Percentiles rank a stretch among this genome's conserved stretches.
Evolutionary conservation across 306 rosid species (phyloP).

Genomic region (Trichosanthes cucumerina): DNA sequence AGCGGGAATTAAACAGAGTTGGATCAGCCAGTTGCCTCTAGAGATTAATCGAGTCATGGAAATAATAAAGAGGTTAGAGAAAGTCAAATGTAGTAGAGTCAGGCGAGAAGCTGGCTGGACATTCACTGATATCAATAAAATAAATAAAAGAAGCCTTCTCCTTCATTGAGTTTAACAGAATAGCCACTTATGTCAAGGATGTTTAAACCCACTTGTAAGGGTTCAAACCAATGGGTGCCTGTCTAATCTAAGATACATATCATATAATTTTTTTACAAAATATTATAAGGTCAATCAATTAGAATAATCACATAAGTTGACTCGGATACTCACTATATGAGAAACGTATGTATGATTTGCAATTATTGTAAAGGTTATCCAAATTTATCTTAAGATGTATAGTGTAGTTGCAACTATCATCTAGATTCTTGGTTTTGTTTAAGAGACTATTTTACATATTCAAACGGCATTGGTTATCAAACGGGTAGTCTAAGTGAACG

Average conservation of each 20-base stretch:
- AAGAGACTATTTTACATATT: background rate
- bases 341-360: background rate
- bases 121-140: too few species aligned
- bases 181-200: background rate
- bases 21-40: too few species aligned
- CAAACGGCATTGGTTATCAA: background rate
- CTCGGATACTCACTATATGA: background rate
- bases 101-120: too few species aligned
- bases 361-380: background rate
- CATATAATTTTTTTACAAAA: too few species aligned
- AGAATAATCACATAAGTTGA: background rate
- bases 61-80: too few species aligned
- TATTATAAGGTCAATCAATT: background rate
- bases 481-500: background rate
- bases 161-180: background rate
- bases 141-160: too few species aligned
- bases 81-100: too few species aligned
- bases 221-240: background rate
- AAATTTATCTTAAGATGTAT: background rate
- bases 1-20: too few species aligned
- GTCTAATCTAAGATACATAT: too few species aligned
- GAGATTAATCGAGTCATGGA: too few species aligned
- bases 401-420: background rate
- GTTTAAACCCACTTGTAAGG: background rate
- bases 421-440: background rate